Conservation (phyloP, 441 rosid species). For the Viola pubescens region DNA sequence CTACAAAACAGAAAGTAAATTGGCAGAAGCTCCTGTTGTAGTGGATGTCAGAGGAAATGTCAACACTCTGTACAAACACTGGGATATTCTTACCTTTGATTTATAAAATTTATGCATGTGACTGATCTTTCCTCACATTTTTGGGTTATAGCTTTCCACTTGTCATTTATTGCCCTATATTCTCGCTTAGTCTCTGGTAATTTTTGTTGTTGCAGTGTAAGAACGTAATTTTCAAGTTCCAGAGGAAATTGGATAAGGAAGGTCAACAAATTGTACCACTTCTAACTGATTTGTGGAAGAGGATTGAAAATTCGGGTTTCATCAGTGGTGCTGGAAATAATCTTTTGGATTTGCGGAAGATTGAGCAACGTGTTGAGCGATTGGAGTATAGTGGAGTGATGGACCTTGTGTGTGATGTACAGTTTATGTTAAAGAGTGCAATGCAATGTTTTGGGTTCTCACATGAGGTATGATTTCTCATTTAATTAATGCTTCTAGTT, state of each 20-base stretch:
- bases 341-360: conserved; percentile 78
- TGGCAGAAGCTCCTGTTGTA: no score
- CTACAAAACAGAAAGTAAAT: no score
- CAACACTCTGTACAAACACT: no score
- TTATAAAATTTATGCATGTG: no score
- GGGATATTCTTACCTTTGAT: no score
- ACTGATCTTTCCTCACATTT: not conserved
- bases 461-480: conserved; percentile 60
- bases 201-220: conserved; percentile 58
- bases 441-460: conserved; percentile 82
- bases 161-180: not conserved
- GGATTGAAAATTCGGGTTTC: conserved; percentile 58
- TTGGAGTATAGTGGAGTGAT: conserved; percentile 70
- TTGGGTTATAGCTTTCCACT: not conserved
- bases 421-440: conserved; percentile 77
- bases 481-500: not conserved
- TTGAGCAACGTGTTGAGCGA: conserved; percentile 80
- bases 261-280: conserved; percentile 95
- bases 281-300: conserved; percentile 84
- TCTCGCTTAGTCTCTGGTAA: conserved; percentile 10
- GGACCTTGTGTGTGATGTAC: conserved; percentile 91
- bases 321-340: conserved; percentile 56
- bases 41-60: no score
- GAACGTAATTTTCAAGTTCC: conserved; percentile 84
- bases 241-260: conserved; percentile 84